Evolutionary conservation across 805 yeast genomes (phyloP), one percentile per base, ranked within the genome.

Genomic region (Peterozyma xylosa): DNA sequence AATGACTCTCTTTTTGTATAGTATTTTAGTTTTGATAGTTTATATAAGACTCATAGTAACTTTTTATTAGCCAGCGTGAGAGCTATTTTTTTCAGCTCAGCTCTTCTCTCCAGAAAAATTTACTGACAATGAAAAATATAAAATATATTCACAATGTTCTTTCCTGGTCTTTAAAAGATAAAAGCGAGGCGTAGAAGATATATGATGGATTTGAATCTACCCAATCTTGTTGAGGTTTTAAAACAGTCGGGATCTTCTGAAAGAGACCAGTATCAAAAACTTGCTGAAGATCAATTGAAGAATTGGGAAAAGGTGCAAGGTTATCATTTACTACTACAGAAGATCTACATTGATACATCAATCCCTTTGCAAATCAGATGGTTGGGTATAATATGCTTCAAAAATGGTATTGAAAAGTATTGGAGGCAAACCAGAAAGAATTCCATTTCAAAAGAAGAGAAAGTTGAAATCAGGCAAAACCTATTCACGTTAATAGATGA

Each of bases 361-460:
- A 53, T 76, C 14, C 74, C 89, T 0, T 61, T 83, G 30, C 86
- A 84, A 46, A 67, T 79, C 7, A 69, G 98, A 54, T 89, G 96
- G 96, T 66, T 90, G 21, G 89, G 96, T 0, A 72, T 88, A 1
- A 91, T 91, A 36, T 85, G 84, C 50, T 79, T 91, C 62, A 91
- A 93, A 56, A 91, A 91, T 60, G 95, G 95, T 1, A 69, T 88
- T 16, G 96, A 87, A 14, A 78, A 76, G 56, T 78, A 78, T 55
- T 91, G 99, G 98, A 70, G 96, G 46, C 68, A 82, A 1, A 70
- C 87, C 0, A 69, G 86, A 15, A 63, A 70, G 32, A 51, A 55
- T 48, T 68, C 78, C 0, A 71, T 83, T 15, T 50, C 71, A 2
- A 73, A 71, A 39, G 87, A 83, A 14, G 97, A 89, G 55, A 91